A percentile compares a stretch with the other conserved stretches of the same genome.
phyloP scores from a whole-genome alignment of 176 grass and related monocot genomes.

The Oryza officinalis region DNA sequence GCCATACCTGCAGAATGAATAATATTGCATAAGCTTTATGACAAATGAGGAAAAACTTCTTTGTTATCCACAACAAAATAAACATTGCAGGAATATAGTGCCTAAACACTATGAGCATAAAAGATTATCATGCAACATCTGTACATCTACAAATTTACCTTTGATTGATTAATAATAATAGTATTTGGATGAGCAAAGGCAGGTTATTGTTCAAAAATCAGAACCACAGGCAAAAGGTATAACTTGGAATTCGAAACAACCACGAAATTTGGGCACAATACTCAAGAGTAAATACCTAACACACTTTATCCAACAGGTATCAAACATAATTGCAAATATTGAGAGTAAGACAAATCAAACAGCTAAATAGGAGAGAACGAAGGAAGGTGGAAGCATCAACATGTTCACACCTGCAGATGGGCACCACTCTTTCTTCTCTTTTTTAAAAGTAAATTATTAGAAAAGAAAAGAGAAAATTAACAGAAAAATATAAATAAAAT shows the following conservation, averaged over 20 bases:
- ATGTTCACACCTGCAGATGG: slow-evolving; percentile 16
- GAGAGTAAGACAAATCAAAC: background rate
- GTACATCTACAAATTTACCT: slow-evolving; percentile 12
- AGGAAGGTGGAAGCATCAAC: background rate
- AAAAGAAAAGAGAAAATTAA: background rate
- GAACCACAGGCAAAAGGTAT: background rate
- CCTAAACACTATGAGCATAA: background rate
- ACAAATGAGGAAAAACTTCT: slow-evolving; percentile 6
- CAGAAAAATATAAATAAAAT: background rate
- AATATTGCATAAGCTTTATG: slow-evolving; percentile 18
- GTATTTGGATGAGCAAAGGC: slow-evolving; percentile 15
- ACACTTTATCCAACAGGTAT: background rate
- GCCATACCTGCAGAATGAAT: slow-evolving; percentile 78
- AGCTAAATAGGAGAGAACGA: background rate
- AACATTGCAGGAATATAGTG: slow-evolving; percentile 6
- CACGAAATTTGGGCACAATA: background rate
- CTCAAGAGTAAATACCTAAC: background rate
- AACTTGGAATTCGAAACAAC: background rate
- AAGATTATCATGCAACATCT: background rate
- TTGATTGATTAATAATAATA: slow-evolving; percentile 25
- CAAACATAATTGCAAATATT: background rate
- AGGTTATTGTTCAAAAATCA: slow-evolving; percentile 6
- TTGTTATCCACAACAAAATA: slow-evolving; percentile 20
- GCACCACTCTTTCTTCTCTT: background rate
- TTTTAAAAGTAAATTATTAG: background rate